These are phyloP conservation scores for Flaveria linearis DNA, from an alignment of 129 eudicot genomes.

Conservation along the genomic window DNA sequence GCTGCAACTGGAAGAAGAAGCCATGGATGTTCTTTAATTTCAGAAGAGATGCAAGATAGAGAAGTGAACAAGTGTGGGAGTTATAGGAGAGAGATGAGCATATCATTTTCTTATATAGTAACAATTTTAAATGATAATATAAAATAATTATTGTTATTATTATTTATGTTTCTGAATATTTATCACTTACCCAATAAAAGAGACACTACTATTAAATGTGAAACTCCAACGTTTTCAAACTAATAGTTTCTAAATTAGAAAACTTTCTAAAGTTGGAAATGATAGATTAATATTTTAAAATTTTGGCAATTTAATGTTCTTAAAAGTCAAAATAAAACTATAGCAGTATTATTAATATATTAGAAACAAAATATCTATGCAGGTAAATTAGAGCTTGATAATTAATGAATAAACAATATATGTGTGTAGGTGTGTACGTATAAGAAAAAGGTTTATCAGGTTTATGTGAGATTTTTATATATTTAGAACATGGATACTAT, in stretches of 20 bases:
- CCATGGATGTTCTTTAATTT: slow-evolving; percentile 36
- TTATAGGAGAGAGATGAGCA: slow-evolving; percentile 25
- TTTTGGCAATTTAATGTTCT: not conserved
- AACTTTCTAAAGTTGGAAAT: not conserved
- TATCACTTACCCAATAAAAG: not conserved
- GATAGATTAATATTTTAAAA: not conserved
- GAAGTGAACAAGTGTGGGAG: slow-evolving; percentile 26
- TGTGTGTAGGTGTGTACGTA: not conserved
- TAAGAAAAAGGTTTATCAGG: too few species aligned
- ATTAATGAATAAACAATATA: not conserved
- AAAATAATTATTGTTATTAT: not conserved
- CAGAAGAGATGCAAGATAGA: slow-evolving; percentile 27
- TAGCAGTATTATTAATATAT: not conserved
- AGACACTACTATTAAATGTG: not conserved
- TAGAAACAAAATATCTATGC: not conserved
- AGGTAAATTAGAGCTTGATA: not conserved
- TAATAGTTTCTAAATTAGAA: not conserved
- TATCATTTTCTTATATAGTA: not conserved
- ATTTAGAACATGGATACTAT: too few species aligned
- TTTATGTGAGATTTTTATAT: too few species aligned
- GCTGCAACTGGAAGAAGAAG: slow-evolving; percentile 22
- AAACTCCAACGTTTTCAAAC: not conserved
- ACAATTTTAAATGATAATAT: not conserved
- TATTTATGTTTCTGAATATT: not conserved
- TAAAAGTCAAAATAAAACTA: not conserved